Conservation (phyloP, 148 eudicot species). For the Polygonum maritimum region DNA sequence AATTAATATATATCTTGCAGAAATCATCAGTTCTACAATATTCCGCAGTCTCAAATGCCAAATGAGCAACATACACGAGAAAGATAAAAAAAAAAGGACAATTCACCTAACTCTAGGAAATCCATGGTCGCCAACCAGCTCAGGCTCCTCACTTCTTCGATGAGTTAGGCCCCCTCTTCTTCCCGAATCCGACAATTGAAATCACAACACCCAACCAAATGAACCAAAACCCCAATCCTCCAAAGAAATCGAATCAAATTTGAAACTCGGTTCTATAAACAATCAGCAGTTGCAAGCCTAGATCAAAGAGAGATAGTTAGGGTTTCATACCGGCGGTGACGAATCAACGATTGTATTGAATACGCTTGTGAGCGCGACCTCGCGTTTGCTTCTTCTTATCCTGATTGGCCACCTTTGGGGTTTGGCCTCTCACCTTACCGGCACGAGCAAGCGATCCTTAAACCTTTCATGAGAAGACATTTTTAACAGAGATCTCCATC, state of each 20-base stretch:
- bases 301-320: not conserved
- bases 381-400: slow-evolving; percentile 97
- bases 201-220: not conserved
- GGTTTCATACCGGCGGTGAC: slow-evolving; percentile 68
- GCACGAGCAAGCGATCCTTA: slow-evolving; percentile 97
- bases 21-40: not conserved
- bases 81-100: not conserved
- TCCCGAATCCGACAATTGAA: slow-evolving; percentile 63
- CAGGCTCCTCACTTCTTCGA: slow-evolving; percentile 34
- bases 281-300: not conserved
- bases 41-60: not conserved
- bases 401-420: slow-evolving; percentile 79
- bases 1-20: not conserved
- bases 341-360: slow-evolving; percentile 82
- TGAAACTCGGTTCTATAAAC: not conserved
- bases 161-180: slow-evolving; percentile 74
- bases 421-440: slow-evolving; percentile 93
- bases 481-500: not conserved
- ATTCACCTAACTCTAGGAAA: not conserved
- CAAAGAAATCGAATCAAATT: not conserved
- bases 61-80: not conserved
- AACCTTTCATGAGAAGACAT: slow-evolving; percentile 35
- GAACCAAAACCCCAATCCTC: not conserved
- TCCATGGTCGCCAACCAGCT: not conserved
- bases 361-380: slow-evolving; percentile 91